These are phyloP conservation scores for Trypanosoma grayi DNA, from an alignment of 208 protist species.

Conservation along the genomic window DNA sequence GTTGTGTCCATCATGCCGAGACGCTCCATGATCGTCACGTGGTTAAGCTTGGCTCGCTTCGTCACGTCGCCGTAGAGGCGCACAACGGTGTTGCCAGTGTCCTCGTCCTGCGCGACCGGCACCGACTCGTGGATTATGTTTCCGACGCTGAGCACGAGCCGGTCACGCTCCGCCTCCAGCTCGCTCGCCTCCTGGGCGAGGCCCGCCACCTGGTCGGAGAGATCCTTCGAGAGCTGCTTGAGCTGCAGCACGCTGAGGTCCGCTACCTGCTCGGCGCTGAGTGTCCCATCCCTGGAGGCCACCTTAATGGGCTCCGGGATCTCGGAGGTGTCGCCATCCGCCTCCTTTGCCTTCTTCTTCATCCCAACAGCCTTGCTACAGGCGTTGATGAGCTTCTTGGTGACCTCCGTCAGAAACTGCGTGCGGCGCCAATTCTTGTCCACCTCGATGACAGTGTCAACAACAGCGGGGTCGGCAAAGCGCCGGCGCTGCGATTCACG, in stretches of 20 bases:
- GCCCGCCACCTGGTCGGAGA: constrained; percentile 51
- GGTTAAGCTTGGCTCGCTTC: constrained; percentile 72
- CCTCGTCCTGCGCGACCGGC: constrained; percentile 94
- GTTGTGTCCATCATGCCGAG: constrained; percentile 88
- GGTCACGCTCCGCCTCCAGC: constrained; percentile 67
- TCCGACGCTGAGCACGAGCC: constrained; percentile 86
- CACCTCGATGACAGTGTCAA: constrained; percentile 91
- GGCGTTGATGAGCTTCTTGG: constrained; percentile 88
- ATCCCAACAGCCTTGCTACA: constrained; percentile 89
- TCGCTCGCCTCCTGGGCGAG: constrained; percentile 65
- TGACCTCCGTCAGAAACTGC: constrained; percentile 77
- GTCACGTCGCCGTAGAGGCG: constrained; percentile 84
- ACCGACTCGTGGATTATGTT: constrained; percentile 97
- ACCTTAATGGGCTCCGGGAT: constrained; percentile 56
- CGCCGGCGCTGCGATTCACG: constrained; percentile 96
- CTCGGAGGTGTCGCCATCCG: constrained; percentile 63
- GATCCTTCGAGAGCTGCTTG: constrained; percentile 84
- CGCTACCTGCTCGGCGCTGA: constrained; percentile 56
- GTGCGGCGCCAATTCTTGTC: constrained; percentile 92
- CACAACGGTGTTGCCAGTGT: constrained; percentile 89
- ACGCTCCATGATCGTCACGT: constrained; percentile 93
- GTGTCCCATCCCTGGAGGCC: constrained; percentile 47
- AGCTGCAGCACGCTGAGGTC: constrained; percentile 85
- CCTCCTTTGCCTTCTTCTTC: constrained; percentile 93
- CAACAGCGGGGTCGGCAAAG: constrained; percentile 78